Base-by-base conservation (phyloP, 2,329 filamentous ascomycete genomes). In the Colletotrichum sansevieriae region DNA sequence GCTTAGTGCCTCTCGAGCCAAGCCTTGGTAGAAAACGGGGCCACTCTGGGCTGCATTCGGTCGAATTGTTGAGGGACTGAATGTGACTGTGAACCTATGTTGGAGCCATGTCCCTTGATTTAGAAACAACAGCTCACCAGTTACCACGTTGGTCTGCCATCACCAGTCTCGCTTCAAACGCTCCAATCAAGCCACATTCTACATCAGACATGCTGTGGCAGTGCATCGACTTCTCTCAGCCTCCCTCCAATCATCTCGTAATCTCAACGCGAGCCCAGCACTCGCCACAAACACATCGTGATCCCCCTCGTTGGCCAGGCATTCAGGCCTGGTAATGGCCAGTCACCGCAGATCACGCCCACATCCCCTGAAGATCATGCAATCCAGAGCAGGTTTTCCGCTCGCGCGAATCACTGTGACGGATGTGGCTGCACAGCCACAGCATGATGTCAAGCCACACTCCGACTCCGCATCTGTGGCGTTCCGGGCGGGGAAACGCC, bases 281-380 rank as follows among this genome's bases (percentile, higher is more conserved):
- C 52, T 55, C 52, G 43, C 43, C 43, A 41, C 18, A 55, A 22
- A 55, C 52, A 39, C 35, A 18, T 55, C 18, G 52, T 33, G n/a
- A 49, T 4, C 18, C 33, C 33, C 33, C 33, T 52, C 49, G 52
- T 55, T 13, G 35, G 18, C 52, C 52, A 22, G 52, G 18, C 33
- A 39, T 22, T 54, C 8, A 37, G n/a, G 25, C 20, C 35, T n/a
- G 39, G 52, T 41, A 20, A 39, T 20, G 18, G 15, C 18, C 52
- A 37, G 35, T 37, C 20, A 55, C 33, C 52, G 20, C 22, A 35
- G 20, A 55, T 55, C 20, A 18, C 35, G n/a, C 33, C 20, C 7
- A 18, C 33, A 35, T 12, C 52, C 52, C 52, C 52, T 55, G 52
- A 55, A 35, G 18, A 55, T 55, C 54, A 57, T 57, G 37, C 54